Evolutionary conservation across 371 early-diverging fungal species (phyloP), one percentile per base, ranked within the genome.

Genomic region (Mortierella sp.): DNA sequence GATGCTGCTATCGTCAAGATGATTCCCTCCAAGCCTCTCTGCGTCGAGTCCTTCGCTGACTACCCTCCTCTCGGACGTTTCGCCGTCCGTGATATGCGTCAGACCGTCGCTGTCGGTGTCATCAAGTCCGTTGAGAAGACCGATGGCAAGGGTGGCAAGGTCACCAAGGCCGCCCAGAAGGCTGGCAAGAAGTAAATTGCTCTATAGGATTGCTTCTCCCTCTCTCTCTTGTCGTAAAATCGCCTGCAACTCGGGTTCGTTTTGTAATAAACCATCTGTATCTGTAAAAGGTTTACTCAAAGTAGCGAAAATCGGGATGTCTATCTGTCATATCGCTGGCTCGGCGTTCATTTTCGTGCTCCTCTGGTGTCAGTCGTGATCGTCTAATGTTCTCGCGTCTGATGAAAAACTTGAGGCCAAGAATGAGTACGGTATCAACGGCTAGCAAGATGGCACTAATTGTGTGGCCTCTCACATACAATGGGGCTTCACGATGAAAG

Each of bases 31-130:
- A 96, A 96, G 94, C 96, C 97, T 79, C 89, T 97, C 91, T 95
- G 95, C 87, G 96, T 97, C 76, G 97, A 97, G 86, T 68, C 96
- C 70, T 97, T 91, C 88, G 82, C 89, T 67, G 93, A 94, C 79
- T 96, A 93, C 85, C 94, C 96, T 58, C 94, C 95, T 73, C 92
- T 96, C 55, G 96, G 97, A 81, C 95, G 97, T 86, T 96, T 97
- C 88, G 96, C 95, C 82, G 94, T 97, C 86, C 95, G 97, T 91
- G 96, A 96, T 82, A 94, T 95, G 95, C 87, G 96, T 87, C 93
- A 93, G 81, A 93, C 94, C 79, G 92, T 94, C 58, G 94, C 94
- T 79, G 92, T 93, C 83, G 97, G 97, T 90, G 96, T 97, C 87
- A 94, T 97, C 90, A 96, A 96, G 93, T 54, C 90, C 68, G 96